Base-by-base conservation (phyloP, 768 basidiomycete species). In the Pisolithus sp. region DNA sequence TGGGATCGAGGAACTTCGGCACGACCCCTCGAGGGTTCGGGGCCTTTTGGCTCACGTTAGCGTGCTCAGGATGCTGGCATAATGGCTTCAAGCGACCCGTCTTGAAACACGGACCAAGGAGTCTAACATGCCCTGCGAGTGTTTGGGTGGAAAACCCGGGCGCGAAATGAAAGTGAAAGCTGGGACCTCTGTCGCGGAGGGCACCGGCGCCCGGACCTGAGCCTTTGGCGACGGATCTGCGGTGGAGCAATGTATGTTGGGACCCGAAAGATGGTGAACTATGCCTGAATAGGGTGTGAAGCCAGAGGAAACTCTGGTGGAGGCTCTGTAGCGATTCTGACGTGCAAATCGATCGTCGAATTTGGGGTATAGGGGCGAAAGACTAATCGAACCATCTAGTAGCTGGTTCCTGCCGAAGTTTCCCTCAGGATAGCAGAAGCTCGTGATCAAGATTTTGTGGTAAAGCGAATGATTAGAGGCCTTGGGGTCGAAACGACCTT, bases 261-360 rank as follows among this genome's bases (percentile, higher is more conserved):
- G 84, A 85, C 83, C 85, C 82, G 83, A 86, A n/a, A 85, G 83
- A 86, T 86, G 83, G 83, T 86, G 84, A 86, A 86, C 82, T 86
- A 86, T 86, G 83, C 78, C 75, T 85, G 84, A 83, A 81, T 83
- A 86, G 83, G 84, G 84, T 77, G 84, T 77, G 82, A 86, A 88
- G 86, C 85, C 86, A 89, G 86, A 85, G 87, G 85, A 89, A 89
- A 89, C 87, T 86, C 86, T 88, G 86, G 85, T 89, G 86, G 86
- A 88, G 84, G 86, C 83, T 86, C 82, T n/a, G 83, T 85, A 89
- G 87, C 85, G 82, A 84, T 89, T 88, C 87, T 89, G 87, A 88
- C 84, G 83, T 89, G 87, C 87, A 89, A 89, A 88, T 89, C 85
- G 83, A 87, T 89, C 82, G 86, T 88, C 83, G 76, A 86, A 89